These are phyloP conservation scores for Yamadazyma dushanensis DNA, from an alignment of 1,139 yeast species.

Conservation along the genomic window DNA sequence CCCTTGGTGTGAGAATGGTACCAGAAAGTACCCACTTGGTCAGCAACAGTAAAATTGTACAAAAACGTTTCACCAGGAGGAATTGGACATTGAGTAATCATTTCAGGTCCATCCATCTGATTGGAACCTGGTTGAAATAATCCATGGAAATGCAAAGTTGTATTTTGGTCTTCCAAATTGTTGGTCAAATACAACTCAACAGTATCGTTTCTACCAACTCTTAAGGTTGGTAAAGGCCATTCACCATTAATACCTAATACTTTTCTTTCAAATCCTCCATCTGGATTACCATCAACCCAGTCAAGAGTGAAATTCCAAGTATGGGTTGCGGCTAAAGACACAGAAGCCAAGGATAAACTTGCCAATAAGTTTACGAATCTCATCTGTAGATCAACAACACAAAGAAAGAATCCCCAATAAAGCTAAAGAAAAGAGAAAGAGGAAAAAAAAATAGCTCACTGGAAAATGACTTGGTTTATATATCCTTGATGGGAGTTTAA, in stretches of 20 bases:
- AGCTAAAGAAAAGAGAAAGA: constrained; percentile 9
- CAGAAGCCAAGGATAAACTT: constrained; percentile 6
- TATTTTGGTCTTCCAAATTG: constrained; percentile 51
- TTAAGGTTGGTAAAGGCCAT: constrained; percentile 75
- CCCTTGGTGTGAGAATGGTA: constrained; percentile 80
- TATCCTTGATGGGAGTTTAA: not conserved
- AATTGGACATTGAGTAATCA: constrained; percentile 77
- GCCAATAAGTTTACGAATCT: constrained; percentile 1
- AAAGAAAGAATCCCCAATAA: constrained; percentile 7
- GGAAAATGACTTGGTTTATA: constrained; percentile 1
- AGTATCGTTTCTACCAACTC: constrained; percentile 64
- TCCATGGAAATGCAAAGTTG: constrained; percentile 79
- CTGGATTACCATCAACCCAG: constrained; percentile 60
- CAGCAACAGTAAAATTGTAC: constrained; percentile 63
- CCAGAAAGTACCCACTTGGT: constrained; percentile 78
- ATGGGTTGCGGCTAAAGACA: constrained; percentile 45
- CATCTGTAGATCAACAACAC: not conserved
- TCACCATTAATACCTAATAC: constrained; percentile 68
- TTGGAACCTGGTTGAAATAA: constrained; percentile 59
- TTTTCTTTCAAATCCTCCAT: constrained; percentile 48
- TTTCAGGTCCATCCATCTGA: constrained; percentile 78
- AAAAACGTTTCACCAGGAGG: constrained; percentile 62
- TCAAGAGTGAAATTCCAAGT: constrained; percentile 52
- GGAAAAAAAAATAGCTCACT: constrained; percentile 8
- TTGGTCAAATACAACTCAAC: constrained; percentile 59